Evolutionary conservation across 108 stramenopile species (phyloP).

Genomic region (Cyclotella sp.): DNA sequence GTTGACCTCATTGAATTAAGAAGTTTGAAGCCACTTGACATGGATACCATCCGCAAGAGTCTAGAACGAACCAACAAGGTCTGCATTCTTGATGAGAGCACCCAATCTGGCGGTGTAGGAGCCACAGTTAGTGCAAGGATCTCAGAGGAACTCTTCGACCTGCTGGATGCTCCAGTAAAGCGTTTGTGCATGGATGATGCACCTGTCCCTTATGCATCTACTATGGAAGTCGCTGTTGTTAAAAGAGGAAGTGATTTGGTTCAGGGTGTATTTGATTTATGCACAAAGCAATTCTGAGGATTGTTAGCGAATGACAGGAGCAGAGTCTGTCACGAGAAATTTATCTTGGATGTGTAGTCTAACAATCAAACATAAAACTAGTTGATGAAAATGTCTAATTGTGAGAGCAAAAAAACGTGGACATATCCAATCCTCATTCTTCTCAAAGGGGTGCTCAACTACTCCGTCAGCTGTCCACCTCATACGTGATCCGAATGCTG

Average conservation of each 20-base stretch:
- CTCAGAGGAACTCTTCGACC: constrained; percentile 95
- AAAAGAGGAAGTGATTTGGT: constrained; percentile 92
- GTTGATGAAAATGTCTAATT: no score
- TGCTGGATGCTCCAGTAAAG: constrained; percentile 95
- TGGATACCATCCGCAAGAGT: constrained; percentile 91
- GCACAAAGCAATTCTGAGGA: constrained; percentile 67
- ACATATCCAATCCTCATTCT: no score
- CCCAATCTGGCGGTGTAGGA: constrained; percentile 95
- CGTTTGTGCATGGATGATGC: constrained; percentile 99
- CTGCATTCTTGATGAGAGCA: constrained; percentile 95
- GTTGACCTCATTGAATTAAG: constrained; percentile 97
- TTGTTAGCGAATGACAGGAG: neutral
- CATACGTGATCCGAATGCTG: no score
- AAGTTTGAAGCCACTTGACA: constrained; percentile 96
- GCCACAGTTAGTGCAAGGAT: constrained; percentile 95
- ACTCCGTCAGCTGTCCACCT: no score
- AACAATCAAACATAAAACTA: no score
- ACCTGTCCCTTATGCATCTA: constrained; percentile 94
- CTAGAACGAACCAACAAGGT: constrained; percentile 92
- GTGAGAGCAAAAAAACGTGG: no score
- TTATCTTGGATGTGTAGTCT: no score
- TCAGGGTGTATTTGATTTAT: constrained; percentile 85
- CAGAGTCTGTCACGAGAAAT: no score
- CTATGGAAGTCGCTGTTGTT: constrained; percentile 96
- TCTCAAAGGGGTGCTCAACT: no score